These are phyloP conservation scores for Didymella arachidicola DNA, from an alignment of 2,329 filamentous ascomycete genomes.

Conservation along the genomic window DNA sequence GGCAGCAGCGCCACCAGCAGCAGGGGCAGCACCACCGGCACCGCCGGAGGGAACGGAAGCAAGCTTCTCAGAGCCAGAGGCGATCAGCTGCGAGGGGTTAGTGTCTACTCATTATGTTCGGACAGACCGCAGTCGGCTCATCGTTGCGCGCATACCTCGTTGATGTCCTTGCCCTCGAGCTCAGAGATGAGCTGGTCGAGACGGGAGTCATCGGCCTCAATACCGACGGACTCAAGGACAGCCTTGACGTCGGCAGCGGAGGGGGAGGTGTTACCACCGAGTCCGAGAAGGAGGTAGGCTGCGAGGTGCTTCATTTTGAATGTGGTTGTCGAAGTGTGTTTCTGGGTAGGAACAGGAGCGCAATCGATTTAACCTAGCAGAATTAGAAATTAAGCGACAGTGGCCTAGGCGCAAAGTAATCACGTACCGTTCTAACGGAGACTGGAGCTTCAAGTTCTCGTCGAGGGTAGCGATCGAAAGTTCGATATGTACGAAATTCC, in stretches of 20 bases:
- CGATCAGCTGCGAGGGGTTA: slow-evolving; percentile 74
- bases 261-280: slow-evolving; percentile 90
- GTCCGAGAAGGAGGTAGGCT: slow-evolving; percentile 95
- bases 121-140: slow-evolving; percentile 2
- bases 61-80: slow-evolving; percentile 89
- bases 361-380: slow-evolving; percentile 81
- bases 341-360: slow-evolving; percentile 75
- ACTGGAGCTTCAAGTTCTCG: slow-evolving; percentile 97
- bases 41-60: slow-evolving; percentile 96
- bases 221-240: slow-evolving; percentile 92
- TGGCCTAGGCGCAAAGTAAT: slow-evolving; percentile 19
- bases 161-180: slow-evolving; percentile 90
- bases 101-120: slow-evolving; percentile 47
- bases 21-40: slow-evolving; percentile 70
- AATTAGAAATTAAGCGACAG: slow-evolving; percentile 24
- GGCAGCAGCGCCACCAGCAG: slow-evolving; percentile 71
- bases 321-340: slow-evolving; percentile 61
- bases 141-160: slow-evolving; percentile 71
- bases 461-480: slow-evolving; percentile 43
- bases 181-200: slow-evolving; percentile 86
- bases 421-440: slow-evolving; percentile 90
- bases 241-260: slow-evolving; percentile 79
- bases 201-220: slow-evolving; percentile 88
- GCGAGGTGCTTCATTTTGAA: slow-evolving; percentile 99
- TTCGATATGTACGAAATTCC: slow-evolving; percentile 31